Evolutionary conservation across 345 rosid species (phyloP).

Genomic region (Ceriops zippeliana): DNA sequence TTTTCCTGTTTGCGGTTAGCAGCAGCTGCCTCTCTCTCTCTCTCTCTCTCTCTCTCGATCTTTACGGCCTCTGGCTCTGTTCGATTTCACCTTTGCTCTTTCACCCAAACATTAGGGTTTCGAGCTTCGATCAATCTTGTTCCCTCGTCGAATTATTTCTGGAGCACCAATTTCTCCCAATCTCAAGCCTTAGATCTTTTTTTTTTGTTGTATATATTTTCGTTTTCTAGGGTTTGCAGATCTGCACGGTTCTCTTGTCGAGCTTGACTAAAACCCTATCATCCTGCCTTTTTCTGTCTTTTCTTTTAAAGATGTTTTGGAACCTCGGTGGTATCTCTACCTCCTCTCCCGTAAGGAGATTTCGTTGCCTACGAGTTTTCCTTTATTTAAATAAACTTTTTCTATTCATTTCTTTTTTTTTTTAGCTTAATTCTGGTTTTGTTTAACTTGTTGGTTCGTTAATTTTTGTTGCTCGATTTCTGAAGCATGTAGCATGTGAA

Average conservation of each 20-base stretch:
- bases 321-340: conserved; percentile 87
- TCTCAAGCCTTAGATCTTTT: conserved; percentile 43
- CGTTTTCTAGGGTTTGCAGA: conserved; percentile 39
- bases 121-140: neutral
- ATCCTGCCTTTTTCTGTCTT: neutral
- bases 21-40: neutral
- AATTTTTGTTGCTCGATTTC: too few relatives aligned
- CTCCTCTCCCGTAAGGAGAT: conserved; percentile 82
- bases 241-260: conserved; percentile 32
- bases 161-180: neutral
- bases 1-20: neutral
- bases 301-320: conserved; percentile 66
- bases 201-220: neutral
- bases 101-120: conserved; percentile 35
- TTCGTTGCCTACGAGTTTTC: conserved; percentile 6
- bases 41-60: conserved; percentile 27
- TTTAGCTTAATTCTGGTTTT: neutral
- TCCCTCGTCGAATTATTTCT: neutral
- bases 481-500: too few relatives aligned
- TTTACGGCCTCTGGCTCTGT: conserved; percentile 25
- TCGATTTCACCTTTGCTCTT: conserved; percentile 13
- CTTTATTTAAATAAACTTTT: neutral
- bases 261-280: conserved; percentile 22
- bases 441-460: too few relatives aligned
- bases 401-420: neutral